Conservation (phyloP, 2,329 filamentous ascomycete species). For the Arthrobotrys sphaeroides region DNA sequence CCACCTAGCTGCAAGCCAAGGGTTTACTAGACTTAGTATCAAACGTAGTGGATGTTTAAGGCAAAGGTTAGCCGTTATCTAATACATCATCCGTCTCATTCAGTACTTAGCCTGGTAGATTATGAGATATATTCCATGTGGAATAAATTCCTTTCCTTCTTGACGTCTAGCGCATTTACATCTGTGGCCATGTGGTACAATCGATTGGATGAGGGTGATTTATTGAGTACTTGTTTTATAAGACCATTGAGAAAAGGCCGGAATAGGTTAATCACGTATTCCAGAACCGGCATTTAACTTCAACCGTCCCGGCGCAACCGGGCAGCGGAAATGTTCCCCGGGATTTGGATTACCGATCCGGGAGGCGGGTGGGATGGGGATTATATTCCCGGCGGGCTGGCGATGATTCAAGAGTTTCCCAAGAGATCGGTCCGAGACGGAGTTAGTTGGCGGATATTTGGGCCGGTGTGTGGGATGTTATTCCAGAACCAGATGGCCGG, state of each 20-base stretch:
- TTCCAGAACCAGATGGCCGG: background rate
- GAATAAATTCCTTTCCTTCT: background rate
- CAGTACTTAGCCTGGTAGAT: too few relatives aligned
- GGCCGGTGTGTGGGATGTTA: too few relatives aligned
- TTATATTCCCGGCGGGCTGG: background rate
- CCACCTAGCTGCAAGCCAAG: too few relatives aligned
- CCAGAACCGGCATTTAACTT: background rate
- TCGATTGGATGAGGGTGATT: too few relatives aligned
- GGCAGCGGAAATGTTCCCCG: background rate
- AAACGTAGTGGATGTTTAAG: too few relatives aligned
- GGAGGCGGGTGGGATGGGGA: background rate
- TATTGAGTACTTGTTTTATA: too few relatives aligned
- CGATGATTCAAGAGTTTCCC: background rate
- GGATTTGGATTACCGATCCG: background rate
- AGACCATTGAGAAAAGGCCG: too few relatives aligned
- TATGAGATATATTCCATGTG: background rate
- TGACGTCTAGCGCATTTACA: too few relatives aligned
- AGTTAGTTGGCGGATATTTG: background rate
- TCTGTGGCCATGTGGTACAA: too few relatives aligned
- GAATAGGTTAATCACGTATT: slow-evolving; percentile 11
- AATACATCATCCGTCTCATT: too few relatives aligned
- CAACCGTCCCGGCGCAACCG: background rate
- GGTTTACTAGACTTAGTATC: too few relatives aligned
- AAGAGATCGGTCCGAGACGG: background rate
- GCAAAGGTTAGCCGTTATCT: too few relatives aligned